Base-by-base conservation (phyloP, 805 yeast genomes). In the Yamadazyma laniorum region DNA sequence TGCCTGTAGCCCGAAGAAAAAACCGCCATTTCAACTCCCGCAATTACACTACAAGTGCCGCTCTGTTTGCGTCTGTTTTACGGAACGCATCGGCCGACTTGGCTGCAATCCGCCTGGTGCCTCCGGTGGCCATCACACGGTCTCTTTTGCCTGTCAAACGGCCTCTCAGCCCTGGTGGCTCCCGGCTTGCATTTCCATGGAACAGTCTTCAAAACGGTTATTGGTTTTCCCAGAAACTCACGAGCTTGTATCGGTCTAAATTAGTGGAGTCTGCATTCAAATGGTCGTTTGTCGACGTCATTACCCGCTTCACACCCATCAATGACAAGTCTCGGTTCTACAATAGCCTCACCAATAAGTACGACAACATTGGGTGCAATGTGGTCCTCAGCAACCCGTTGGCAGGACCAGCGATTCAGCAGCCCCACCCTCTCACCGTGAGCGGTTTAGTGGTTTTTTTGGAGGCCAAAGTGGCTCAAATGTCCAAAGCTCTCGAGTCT, bases 341-440 rank as follows among this genome's bases (percentile, higher is more conserved):
- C 27, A 44, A 44, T 29, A 21, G 25, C 6, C 8, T 42, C 3
- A 34, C 46, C n/a, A 23, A 28, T 7, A 18, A 27, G 18, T 42
- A 21, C 37, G 46, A 45, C 21, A 28, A 30, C 9, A 32, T 23
- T 19, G 49, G 49, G 17, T 36, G 44, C 27, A 9, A n/a, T 3
- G 31, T 45, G 3, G 38, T 12, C 6, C 5, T 37, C 5, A 9
- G n/a, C 5, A 26, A 25, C 28, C 34, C 35, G 6, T 22, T 35
- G n/a, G n/a, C n/a, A n/a, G n/a, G n/a, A n/a, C 29, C 26, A 9
- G 5, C 16, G 6, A 9, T 15, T 9, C 28, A 15, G 5, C 9
- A 8, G 12, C 13, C 12, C 4, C 7, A 11, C 18, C 9, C 28
- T 16, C 12, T 28, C 7, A 18, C 25, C 14, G 37, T 27, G 5